Percentiles rank a stretch among this genome's conserved stretches.
phyloP scores from a whole-genome alignment of 768 basidiomycete genomes.

The Mycena rebaudengoi region DNA sequence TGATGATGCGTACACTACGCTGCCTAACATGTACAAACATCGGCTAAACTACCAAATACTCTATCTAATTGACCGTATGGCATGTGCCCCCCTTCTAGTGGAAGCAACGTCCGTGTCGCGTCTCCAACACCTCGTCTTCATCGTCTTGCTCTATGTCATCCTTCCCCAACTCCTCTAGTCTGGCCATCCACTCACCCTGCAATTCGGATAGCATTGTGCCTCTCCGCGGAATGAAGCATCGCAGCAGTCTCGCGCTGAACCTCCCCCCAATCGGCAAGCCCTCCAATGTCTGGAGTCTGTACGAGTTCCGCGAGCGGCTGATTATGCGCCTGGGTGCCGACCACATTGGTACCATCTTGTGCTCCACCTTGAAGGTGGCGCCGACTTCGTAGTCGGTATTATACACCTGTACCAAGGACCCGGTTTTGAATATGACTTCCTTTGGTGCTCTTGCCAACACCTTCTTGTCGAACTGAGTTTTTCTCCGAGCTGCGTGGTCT shows the following conservation, averaged over 20 bases:
- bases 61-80: too few species aligned
- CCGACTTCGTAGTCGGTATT: neutral
- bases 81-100: too few species aligned
- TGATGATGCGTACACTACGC: too few species aligned
- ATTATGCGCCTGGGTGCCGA: slow-evolving; percentile 29
- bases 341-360: slow-evolving; percentile 39
- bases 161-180: slow-evolving; percentile 3
- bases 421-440: slow-evolving; percentile 27
- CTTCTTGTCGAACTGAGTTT: slow-evolving; percentile 27
- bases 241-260: slow-evolving; percentile 19
- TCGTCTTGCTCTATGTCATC: neutral
- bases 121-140: too few species aligned
- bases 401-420: slow-evolving; percentile 30
- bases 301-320: slow-evolving; percentile 24
- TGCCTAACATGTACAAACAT: too few species aligned
- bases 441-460: slow-evolving; percentile 7
- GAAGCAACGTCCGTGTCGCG: too few species aligned
- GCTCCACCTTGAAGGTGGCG: slow-evolving; percentile 11
- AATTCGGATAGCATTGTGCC: slow-evolving; percentile 16
- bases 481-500: slow-evolving; percentile 24
- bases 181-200: slow-evolving; percentile 14
- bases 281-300: slow-evolving; percentile 26
- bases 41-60: too few species aligned
- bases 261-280: slow-evolving; percentile 21
- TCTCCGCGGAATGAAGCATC: slow-evolving; percentile 24